A percentile compares a stretch with the other conserved stretches of the same genome.
phyloP scores from a whole-genome alignment of 2,329 filamentous ascomycete species.

The Fusarium neocosmosporiellum region DNA sequence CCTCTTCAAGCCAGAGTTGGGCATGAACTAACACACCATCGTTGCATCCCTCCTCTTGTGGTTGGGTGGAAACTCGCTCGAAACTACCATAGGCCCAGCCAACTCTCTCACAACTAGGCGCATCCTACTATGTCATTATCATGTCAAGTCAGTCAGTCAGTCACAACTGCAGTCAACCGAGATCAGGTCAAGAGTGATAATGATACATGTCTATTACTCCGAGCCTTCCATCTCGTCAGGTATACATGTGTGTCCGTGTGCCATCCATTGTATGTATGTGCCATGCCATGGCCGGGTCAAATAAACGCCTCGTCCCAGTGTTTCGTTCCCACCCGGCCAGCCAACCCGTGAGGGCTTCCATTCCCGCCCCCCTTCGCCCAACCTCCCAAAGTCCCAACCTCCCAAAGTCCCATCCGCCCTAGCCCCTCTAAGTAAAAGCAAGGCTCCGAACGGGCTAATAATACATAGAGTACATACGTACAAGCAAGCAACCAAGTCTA shows the following conservation, averaged over 20 bases:
- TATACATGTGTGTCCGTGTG: conserved; percentile 7
- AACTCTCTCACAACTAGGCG: background rate
- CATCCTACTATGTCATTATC: background rate
- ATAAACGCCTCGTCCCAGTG: conserved; percentile 35
- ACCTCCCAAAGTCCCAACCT: conserved; percentile 16
- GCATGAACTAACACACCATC: conserved; percentile 38
- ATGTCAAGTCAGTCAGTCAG: conserved; percentile 2
- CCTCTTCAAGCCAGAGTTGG: conserved; percentile 15
- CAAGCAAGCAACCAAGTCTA: conserved; percentile 34
- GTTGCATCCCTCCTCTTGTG: background rate
- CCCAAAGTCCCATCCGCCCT: conserved; percentile 16
- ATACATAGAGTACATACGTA: conserved; percentile 22
- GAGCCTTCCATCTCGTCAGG: background rate
- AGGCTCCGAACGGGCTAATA: conserved; percentile 31
- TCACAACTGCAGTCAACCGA: background rate
- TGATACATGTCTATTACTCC: conserved; percentile 31
- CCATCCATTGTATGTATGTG: conserved; percentile 8
- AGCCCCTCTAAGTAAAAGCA: conserved; percentile 31
- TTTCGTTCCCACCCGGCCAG: conserved; percentile 22
- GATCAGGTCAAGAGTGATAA: background rate
- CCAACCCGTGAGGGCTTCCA: conserved; percentile 40
- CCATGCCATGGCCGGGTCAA: conserved; percentile 30
- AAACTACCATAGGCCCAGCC: background rate
- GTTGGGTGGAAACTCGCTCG: background rate
- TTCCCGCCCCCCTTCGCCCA: conserved; percentile 24